Evolutionary conservation across 768 basidiomycete species (phyloP), one percentile per base, ranked within the genome.

Genomic region (Termitomyces heimii): DNA sequence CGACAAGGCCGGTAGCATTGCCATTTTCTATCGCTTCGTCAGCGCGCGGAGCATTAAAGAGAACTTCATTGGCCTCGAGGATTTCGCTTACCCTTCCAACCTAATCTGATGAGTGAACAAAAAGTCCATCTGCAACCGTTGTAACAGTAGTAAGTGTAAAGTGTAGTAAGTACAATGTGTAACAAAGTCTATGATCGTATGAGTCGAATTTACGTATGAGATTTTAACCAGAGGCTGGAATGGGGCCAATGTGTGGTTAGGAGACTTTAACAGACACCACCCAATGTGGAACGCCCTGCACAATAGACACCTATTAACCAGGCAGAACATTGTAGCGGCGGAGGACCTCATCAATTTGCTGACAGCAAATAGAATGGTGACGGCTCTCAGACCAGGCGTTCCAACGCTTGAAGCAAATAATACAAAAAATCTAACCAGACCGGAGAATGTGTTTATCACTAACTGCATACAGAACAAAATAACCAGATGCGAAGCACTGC

Each of bases 31-130:
- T 72, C 79, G 95, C 55, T 93, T 94, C 72, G 84, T 96, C 59
- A 86, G 86, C 55, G 85, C 91, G 52, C 81, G 97, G 68, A 93
- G 88, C 64, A 94, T 99, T 79, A 99, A 99, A 80, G 97, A 99
- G 77, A 94, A 89, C 69, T 98, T 98, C 66, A 84, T 95, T 40
- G 85, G 82, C 9, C 71, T 94, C 64, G 85, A 90, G 62, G 83
- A 88, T 42, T 89, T 88, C 74, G 66, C 70, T 8, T 99, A 99
- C 72, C 94, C 94, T 22, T 92, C 89, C 39, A 98, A 99, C 73
- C 65, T 93, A 62, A 75, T 82, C 47, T 59, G 24, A 62, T 28
- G 24, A 24, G 22, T n/a, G 18, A 48, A 13, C 22, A 46, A 26
- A 50, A 53, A n/a, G 40, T 4, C 31, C 43, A 43, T 44, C 44